Percentiles rank a stretch among this genome's conserved stretches.
Evolutionary conservation across 2,329 filamentous ascomycete genomes (phyloP).

Genomic region (Aspergillus luchuensis): DNA sequence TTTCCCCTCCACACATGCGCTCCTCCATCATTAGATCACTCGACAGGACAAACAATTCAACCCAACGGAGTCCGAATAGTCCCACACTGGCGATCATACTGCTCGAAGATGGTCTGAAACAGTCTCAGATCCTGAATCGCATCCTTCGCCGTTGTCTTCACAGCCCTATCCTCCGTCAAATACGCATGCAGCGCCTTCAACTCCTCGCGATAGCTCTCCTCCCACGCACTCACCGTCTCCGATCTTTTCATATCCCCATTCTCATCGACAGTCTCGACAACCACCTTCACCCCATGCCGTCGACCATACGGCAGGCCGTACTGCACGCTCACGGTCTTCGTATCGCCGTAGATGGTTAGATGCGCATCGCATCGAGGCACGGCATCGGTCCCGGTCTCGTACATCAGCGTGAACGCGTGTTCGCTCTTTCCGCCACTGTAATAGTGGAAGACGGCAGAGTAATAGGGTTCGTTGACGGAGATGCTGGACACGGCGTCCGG

Average conservation of each 20-base stretch:
- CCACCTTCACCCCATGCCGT: conserved; percentile 54
- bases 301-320: conserved; percentile 64
- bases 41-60: conserved; percentile 10
- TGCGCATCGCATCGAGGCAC: conserved; percentile 50
- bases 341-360: conserved; percentile 51
- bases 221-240: conserved; percentile 36
- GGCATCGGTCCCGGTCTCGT: conserved; percentile 58
- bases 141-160: conserved; percentile 41
- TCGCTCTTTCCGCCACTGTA: conserved; percentile 21
- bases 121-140: conserved; percentile 41
- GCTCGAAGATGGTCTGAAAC: conserved; percentile 38
- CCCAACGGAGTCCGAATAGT: conserved; percentile 39
- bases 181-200: conserved; percentile 41
- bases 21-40: too few relatives aligned
- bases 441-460: conserved; percentile 41
- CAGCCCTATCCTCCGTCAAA: conserved; percentile 29
- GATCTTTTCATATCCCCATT: conserved; percentile 30
- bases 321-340: conserved; percentile 57
- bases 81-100: conserved; percentile 40
- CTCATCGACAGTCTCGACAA: conserved; percentile 36
- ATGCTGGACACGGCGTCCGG: conserved; percentile 51
- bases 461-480: conserved; percentile 47
- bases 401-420: conserved; percentile 54
- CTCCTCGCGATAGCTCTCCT: conserved; percentile 42
- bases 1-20: too few relatives aligned